Conservation (phyloP, 2,329 filamentous ascomycete species). For the Colletotrichum sp. region DNA sequence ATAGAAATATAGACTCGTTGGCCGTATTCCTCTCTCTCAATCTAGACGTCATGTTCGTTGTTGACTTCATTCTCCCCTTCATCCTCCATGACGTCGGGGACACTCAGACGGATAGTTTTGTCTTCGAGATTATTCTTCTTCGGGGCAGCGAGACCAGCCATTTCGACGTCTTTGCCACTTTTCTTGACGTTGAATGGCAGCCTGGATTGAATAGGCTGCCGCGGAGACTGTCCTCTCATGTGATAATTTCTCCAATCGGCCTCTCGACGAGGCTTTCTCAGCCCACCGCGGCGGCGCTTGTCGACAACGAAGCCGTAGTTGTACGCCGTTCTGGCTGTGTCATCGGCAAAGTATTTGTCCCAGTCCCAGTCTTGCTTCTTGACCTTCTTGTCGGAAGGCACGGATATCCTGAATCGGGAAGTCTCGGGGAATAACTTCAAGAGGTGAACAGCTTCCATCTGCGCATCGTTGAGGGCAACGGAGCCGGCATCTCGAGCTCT, state of each 20-base stretch:
- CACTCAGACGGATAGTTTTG: fast-evolving
- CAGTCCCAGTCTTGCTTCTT: not conserved
- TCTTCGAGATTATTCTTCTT: not conserved
- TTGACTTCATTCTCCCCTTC: not conserved
- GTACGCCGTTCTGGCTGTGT: not conserved
- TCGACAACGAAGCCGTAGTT: not conserved
- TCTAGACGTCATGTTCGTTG: not conserved
- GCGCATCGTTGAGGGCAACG: not conserved
- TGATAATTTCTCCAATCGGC: not conserved
- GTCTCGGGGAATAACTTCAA: not conserved
- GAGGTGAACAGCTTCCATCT: not conserved
- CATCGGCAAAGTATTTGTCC: not conserved
- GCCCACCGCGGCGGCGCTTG: not conserved
- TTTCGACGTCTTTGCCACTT: not conserved
- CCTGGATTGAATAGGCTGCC: not conserved
- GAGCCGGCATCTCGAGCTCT: not conserved
- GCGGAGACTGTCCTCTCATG: not conserved
- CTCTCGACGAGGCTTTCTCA: not conserved
- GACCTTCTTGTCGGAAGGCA: not conserved
- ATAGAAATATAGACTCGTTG: not conserved
- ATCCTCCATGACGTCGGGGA: not conserved
- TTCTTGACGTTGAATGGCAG: not conserved
- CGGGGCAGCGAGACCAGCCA: not conserved
- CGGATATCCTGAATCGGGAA: not conserved
- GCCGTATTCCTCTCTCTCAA: not conserved